Evolutionary conservation across 2,329 filamentous ascomycete genomes (phyloP).

Genomic region (Nemania sp.): DNA sequence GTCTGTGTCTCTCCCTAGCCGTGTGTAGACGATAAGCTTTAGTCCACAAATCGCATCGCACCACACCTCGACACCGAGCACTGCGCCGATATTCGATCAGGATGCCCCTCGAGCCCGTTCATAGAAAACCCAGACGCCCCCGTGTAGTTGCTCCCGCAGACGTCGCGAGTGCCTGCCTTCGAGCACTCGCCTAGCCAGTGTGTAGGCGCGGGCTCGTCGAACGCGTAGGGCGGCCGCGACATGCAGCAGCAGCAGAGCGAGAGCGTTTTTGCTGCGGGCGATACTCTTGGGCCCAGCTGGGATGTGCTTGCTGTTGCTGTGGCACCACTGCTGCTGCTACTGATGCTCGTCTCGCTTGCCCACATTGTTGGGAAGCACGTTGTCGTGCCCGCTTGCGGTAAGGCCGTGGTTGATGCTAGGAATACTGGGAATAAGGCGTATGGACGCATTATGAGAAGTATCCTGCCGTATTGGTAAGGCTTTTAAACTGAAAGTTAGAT

Average conservation of each 20-base stretch:
- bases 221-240: neutral
- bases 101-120: conserved; percentile 12
- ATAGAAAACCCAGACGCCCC: conserved; percentile 11
- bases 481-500: too few relatives aligned
- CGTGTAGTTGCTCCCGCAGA: conserved; percentile 21
- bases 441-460: neutral
- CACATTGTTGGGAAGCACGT: conserved; percentile 9
- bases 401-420: neutral
- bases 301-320: neutral
- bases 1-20: neutral
- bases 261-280: conserved; percentile 2
- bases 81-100: conserved; percentile 6
- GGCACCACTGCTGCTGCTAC: neutral
- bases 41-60: conserved; percentile 28
- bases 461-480: too few relatives aligned
- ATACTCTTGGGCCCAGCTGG: neutral
- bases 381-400: conserved; percentile 11
- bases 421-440: neutral
- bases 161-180: conserved; percentile 12
- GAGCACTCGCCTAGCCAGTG: conserved; percentile 20
- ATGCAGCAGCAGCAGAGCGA: conserved; percentile 24
- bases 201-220: neutral
- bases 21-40: neutral
- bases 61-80: conserved; percentile 22
- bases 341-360: neutral